Evolutionary conservation across 2,329 filamentous ascomycete genomes (phyloP).

Genomic region (Cryphonectria japonica): DNA sequence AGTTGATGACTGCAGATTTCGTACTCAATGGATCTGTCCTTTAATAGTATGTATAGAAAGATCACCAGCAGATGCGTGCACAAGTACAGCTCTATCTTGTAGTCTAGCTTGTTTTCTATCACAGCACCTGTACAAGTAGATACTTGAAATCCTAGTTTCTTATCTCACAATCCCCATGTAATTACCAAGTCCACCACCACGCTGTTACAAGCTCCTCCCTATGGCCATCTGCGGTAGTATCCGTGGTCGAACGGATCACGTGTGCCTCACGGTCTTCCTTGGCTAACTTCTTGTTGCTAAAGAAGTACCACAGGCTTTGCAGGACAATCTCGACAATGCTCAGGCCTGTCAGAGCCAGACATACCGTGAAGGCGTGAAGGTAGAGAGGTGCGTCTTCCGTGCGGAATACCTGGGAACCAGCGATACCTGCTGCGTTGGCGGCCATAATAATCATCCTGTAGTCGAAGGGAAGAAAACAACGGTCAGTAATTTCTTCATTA

Average conservation of each 20-base stretch:
- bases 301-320: constrained; percentile 33
- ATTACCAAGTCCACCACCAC: constrained; percentile 36
- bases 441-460: constrained; percentile 52
- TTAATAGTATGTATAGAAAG: too few species aligned
- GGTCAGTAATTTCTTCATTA: neutral
- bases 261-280: constrained; percentile 26
- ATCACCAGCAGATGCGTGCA: too few species aligned
- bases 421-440: constrained; percentile 64
- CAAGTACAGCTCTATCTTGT: too few species aligned
- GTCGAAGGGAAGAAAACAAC: neutral
- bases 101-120: neutral
- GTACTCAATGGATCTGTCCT: too few species aligned
- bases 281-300: constrained; percentile 33
- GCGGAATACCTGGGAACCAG: constrained; percentile 63
- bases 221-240: constrained; percentile 30
- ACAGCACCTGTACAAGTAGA: too few species aligned
- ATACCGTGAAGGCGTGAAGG: constrained; percentile 34
- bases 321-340: constrained; percentile 30
- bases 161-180: neutral
- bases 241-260: constrained; percentile 27
- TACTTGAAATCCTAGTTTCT: too few species aligned
- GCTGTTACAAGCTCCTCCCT: constrained; percentile 31
- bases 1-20: too few species aligned
- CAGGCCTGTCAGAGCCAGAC: constrained; percentile 32
- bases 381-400: constrained; percentile 55